Evolutionary conservation across 768 basidiomycete genomes (phyloP).

Genomic region (Lyophyllum atratum): DNA sequence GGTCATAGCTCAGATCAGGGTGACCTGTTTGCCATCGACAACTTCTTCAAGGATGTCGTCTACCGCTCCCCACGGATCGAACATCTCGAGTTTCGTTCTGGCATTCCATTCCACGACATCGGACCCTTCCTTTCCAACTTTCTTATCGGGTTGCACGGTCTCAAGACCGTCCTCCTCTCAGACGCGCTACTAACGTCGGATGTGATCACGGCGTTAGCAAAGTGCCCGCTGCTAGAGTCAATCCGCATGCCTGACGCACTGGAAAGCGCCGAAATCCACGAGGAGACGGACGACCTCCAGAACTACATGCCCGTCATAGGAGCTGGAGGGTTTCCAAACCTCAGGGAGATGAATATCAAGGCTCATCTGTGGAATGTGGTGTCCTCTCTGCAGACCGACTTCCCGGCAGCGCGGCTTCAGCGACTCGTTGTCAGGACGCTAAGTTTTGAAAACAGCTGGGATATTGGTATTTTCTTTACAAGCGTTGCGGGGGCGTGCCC

Average conservation of each 20-base stretch:
- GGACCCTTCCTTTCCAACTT: constrained; percentile 11
- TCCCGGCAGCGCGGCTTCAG: constrained; percentile 7
- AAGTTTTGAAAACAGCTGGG: constrained; percentile 1
- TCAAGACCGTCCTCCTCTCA: constrained; percentile 2
- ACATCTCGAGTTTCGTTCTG: constrained; percentile 8
- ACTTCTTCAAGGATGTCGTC: constrained; percentile 15
- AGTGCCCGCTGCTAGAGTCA: constrained; percentile 7
- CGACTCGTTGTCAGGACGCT: constrained; percentile 6
- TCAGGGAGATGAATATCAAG: constrained; percentile 7
- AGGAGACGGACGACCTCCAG: constrained; percentile 7
- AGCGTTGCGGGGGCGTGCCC: constrained; percentile 9
- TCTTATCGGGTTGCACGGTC: not conserved
- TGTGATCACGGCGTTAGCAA: constrained; percentile 12
- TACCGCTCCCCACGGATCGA: constrained; percentile 11
- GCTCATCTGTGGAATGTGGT: constrained; percentile 13
- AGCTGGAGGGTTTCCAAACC: constrained; percentile 7
- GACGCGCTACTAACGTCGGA: constrained; percentile 12
- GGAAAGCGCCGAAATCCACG: not conserved
- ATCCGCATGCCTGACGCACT: constrained; percentile 1
- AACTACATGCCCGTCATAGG: constrained; percentile 14
- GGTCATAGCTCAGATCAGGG: constrained; percentile 1
- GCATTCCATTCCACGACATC: constrained; percentile 9
- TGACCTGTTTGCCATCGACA: constrained; percentile 13
- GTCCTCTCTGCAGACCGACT: constrained; percentile 4
- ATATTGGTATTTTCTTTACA: constrained; percentile 5